phyloP scores from a whole-genome alignment of 192 early-diverging fungal species.

The Backusella circina region DNA sequence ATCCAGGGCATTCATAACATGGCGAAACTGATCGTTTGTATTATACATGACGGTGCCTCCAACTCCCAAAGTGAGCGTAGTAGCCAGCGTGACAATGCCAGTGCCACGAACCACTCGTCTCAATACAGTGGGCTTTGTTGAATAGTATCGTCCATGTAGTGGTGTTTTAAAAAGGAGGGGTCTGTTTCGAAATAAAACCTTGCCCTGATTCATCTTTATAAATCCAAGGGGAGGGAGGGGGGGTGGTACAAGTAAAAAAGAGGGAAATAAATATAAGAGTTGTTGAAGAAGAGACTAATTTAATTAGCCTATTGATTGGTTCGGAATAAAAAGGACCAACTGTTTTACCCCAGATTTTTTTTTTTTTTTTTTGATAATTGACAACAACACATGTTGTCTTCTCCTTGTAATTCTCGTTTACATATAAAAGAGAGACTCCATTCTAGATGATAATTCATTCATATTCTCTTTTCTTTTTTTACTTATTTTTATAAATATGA shows the following conservation, averaged over 20 bases:
- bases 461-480: not conserved
- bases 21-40: constrained; percentile 30
- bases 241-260: not conserved
- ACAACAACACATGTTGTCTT: not conserved
- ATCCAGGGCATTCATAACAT: constrained; percentile 25
- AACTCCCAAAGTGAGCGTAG: not conserved
- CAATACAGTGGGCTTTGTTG: not conserved
- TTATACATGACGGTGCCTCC: constrained; percentile 21
- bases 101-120: not conserved
- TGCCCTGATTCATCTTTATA: not conserved
- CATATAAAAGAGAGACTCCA: not conserved
- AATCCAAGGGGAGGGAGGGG: not conserved
- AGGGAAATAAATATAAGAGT: not conserved
- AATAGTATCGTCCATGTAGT: not conserved
- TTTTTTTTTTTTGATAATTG: not conserved
- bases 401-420: not conserved
- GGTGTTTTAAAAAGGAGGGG: not conserved
- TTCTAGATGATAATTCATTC: not conserved
- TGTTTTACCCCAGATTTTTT: not conserved
- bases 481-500: not conserved
- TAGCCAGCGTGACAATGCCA: not conserved
- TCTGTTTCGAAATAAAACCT: constrained; percentile 1
- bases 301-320: not conserved
- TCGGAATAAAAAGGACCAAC: not conserved
- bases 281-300: not conserved